Conservation (phyloP, 2,329 filamentous ascomycete genomes). For the Talaromyces sp. region DNA sequence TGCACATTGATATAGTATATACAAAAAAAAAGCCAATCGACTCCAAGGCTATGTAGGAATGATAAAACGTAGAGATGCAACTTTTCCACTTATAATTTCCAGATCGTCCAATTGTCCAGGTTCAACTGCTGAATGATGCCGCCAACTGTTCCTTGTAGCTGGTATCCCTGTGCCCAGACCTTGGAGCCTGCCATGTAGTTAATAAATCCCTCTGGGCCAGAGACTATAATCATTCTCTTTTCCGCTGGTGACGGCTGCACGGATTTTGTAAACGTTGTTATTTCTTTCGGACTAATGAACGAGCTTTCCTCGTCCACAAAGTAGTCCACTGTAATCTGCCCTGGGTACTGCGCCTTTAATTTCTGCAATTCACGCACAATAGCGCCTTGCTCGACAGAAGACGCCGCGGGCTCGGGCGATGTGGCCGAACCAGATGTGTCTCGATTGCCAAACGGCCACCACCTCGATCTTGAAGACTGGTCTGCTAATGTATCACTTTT, state of each 20-base stretch:
- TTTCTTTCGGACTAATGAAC: conserved; percentile 53
- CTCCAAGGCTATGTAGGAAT: conserved; percentile 11
- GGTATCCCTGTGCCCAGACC: conserved; percentile 64
- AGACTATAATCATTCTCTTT: conserved; percentile 65
- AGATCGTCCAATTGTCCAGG: conserved; percentile 52
- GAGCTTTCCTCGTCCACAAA: conserved; percentile 76
- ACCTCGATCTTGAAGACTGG: conserved; percentile 21
- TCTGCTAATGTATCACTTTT: conserved; percentile 43
- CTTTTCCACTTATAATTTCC: conserved; percentile 46
- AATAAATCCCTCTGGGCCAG: conserved; percentile 87
- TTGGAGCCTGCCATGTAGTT: conserved; percentile 75
- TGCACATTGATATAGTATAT: background rate
- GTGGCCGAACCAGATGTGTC: conserved; percentile 10
- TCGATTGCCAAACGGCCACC: conserved; percentile 22
- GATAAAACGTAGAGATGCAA: background rate
- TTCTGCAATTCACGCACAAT: conserved; percentile 60
- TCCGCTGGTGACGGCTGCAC: conserved; percentile 16
- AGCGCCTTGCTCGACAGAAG: conserved; percentile 15
- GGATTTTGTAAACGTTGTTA: conserved; percentile 36
- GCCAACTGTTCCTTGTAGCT: conserved; percentile 68
- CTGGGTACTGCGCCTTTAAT: conserved; percentile 55
- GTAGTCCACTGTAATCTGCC: conserved; percentile 62
- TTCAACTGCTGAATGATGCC: conserved; percentile 63
- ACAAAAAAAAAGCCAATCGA: background rate
- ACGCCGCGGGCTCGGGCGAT: background rate